Evolutionary conservation across 2,329 filamentous ascomycete species (phyloP), one percentile per base, ranked within the genome.

Genomic region (Didymella arachidicola): DNA sequence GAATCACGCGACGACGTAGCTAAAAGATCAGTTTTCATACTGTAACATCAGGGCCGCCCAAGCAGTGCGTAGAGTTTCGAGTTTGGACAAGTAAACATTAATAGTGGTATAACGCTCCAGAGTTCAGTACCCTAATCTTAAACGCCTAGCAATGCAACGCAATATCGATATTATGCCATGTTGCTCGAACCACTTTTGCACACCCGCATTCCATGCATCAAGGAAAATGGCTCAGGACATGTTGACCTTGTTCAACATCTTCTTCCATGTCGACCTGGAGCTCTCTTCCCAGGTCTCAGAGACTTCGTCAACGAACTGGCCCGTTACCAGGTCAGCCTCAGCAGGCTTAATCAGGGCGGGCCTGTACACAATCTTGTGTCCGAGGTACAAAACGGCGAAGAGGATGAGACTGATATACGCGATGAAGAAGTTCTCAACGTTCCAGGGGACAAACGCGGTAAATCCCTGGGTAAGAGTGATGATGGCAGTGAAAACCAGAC

Each of bases 341-440:
- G 61, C 60, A 3, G 79, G 66, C 8, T 73, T 75, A 60, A 82
- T 70, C 44, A 81, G 78, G 34, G 71, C 71, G 45, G 72, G 75
- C 55, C 74, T 68, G 22, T 71, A 75, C 1, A 71, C 52, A 22
- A 74, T 26, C 64, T 77, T 94, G 79, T 90, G 88, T 2, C 82
- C 85, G 12, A 85, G 7, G 67, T 89, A 90, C 0, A 89, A 79
- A 0, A 79, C 74, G 2, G 61, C 68, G 60, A 78, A 78, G 5
- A 78, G 66, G 43, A 78, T 77, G 53, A 79, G 51, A 57, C 74
- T 77, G 60, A 79, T 65, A 60, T 79, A 79, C 1, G 72, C 69
- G 42, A 78, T 74, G 62, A 79, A 78, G 62, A 79, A 79, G 18
- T 71, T 57, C 50, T 72, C 62, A 2, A 67, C 68, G 43, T 58